Percentiles rank a stretch among this genome's conserved stretches.
Evolutionary conservation across 2,329 filamentous ascomycete genomes (phyloP).

Genomic region (Metarhizium album): DNA sequence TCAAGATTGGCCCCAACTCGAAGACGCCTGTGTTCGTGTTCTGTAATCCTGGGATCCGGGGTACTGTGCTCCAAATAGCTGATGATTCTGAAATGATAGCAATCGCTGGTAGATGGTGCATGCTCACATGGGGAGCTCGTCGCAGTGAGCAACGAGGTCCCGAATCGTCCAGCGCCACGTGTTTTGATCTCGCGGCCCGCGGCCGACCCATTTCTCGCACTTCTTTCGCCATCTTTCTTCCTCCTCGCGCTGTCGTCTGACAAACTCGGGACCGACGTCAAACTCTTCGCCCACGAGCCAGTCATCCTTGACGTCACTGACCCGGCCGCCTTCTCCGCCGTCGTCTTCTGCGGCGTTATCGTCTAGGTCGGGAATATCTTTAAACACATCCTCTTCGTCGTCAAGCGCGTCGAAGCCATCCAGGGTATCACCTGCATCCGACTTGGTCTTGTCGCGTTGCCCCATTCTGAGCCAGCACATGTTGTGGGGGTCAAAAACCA

Average conservation of each 20-base stretch:
- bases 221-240: constrained; percentile 85
- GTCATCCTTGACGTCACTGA: constrained; percentile 58
- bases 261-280: constrained; percentile 90
- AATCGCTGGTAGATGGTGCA: not conserved
- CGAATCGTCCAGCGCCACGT: constrained; percentile 71
- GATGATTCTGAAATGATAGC: not conserved
- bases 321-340: constrained; percentile 36
- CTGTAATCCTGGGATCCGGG: not conserved
- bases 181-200: constrained; percentile 43
- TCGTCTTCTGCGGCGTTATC: constrained; percentile 48
- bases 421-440: constrained; percentile 44
- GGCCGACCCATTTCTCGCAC: constrained; percentile 73
- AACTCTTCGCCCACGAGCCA: constrained; percentile 93
- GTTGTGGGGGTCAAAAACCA: constrained; percentile 93
- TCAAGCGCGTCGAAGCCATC: constrained; percentile 61
- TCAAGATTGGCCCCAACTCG: not conserved
- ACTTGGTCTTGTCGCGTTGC: constrained; percentile 32
- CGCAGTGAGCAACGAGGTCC: constrained; percentile 41
- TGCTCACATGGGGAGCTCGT: constrained; percentile 21
- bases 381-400: constrained; percentile 83
- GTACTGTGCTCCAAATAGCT: not conserved
- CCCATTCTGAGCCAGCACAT: constrained; percentile 95
- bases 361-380: constrained; percentile 85
- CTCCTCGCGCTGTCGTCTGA: constrained; percentile 79
- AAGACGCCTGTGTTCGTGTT: not conserved